Evolutionary conservation across 2,329 filamentous ascomycete genomes (phyloP).

Genomic region (Microthyrium microscopicum): DNA sequence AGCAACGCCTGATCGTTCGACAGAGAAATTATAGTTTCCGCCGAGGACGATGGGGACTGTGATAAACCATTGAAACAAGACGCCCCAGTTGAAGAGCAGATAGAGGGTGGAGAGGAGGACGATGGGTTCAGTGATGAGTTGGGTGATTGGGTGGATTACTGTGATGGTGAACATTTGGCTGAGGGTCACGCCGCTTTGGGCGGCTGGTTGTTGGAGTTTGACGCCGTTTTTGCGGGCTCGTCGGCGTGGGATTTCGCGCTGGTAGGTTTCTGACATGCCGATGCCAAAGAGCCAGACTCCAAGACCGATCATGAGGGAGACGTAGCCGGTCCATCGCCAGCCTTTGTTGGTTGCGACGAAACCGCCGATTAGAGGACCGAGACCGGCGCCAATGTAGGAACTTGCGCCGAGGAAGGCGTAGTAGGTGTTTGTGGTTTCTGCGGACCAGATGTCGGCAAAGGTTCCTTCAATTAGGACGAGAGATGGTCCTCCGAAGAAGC

Average conservation of each 20-base stretch:
- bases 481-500: slow-evolving; percentile 34
- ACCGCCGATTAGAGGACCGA: slow-evolving; percentile 24
- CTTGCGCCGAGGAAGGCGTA: slow-evolving; percentile 17
- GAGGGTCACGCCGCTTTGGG: slow-evolving; percentile 13
- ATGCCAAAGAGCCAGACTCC: slow-evolving; percentile 16
- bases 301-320: slow-evolving; percentile 16
- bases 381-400: slow-evolving; percentile 17
- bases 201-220: slow-evolving; percentile 8
- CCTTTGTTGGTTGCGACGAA: slow-evolving; percentile 22
- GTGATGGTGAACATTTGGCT: slow-evolving; percentile 15
- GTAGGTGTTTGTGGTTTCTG: slow-evolving; percentile 18
- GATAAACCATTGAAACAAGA: slow-evolving; percentile 18
- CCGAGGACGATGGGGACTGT: slow-evolving; percentile 16
- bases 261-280: slow-evolving; percentile 18
- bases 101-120: slow-evolving; percentile 15
- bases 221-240: slow-evolving; percentile 8
- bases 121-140: slow-evolving; percentile 21
- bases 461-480: slow-evolving; percentile 17
- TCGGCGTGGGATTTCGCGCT: slow-evolving; percentile 15
- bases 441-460: slow-evolving; percentile 18
- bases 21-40: slow-evolving; percentile 16
- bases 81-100: slow-evolving; percentile 15
- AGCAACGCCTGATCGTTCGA: slow-evolving; percentile 16
- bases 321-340: slow-evolving; percentile 19
- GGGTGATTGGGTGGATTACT: slow-evolving; percentile 17